These are phyloP conservation scores for Fusarium pseudoanthophilum DNA, from an alignment of 2,329 filamentous ascomycete species.

Conservation along the genomic window DNA sequence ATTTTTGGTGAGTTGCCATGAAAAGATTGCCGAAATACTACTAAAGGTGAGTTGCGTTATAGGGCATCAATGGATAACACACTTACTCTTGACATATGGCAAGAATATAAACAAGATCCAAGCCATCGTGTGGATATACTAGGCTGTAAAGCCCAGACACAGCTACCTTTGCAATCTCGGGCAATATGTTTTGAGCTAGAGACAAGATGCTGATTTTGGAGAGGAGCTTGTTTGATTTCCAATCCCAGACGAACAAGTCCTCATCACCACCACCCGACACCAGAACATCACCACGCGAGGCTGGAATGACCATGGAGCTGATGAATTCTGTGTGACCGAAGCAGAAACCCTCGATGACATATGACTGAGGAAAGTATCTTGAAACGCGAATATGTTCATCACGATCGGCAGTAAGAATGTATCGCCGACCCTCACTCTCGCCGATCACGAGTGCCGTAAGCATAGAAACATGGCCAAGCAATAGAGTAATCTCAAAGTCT, in stretches of 20 bases:
- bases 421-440: conserved; percentile 54
- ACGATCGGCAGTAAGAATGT: conserved; percentile 67
- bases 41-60: conserved; percentile 28
- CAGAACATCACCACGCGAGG: conserved; percentile 67
- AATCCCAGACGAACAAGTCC: conserved; percentile 84
- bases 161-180: conserved; percentile 56
- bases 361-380: conserved; percentile 80
- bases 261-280: conserved; percentile 90
- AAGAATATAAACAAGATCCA: conserved; percentile 55
- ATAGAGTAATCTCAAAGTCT: conserved; percentile 77
- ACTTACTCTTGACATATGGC: conserved; percentile 68
- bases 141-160: conserved; percentile 57
- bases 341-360: conserved; percentile 91
- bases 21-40: conserved; percentile 72
- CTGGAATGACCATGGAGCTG: conserved; percentile 76
- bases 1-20: conserved; percentile 64
- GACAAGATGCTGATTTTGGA: conserved; percentile 64
- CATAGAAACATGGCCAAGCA: conserved; percentile 96
- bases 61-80: not conserved
- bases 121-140: conserved; percentile 45
- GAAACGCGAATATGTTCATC: conserved; percentile 88
- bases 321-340: conserved; percentile 90
- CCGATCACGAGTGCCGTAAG: conserved; percentile 78
- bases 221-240: conserved; percentile 68
- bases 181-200: conserved; percentile 52